phyloP scores from a whole-genome alignment of 352 stramenopile genomes.

The Pythium brachiatum region DNA sequence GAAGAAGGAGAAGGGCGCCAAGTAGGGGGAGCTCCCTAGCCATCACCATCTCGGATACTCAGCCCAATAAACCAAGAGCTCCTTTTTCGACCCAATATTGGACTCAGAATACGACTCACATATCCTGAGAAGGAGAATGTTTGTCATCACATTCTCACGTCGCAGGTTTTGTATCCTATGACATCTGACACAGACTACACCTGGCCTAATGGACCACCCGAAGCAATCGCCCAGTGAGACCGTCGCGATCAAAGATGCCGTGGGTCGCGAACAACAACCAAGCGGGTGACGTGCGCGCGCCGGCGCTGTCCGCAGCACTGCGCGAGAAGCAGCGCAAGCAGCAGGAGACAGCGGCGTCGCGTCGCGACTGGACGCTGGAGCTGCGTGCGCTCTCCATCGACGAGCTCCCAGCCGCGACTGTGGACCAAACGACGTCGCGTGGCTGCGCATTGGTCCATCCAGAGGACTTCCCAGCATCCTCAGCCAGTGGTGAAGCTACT shows the following conservation, averaged over 20 bases:
- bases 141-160: neutral
- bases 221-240: neutral
- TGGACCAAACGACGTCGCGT: slow-evolving; percentile 25
- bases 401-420: slow-evolving; percentile 21
- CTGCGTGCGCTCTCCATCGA: slow-evolving; percentile 50
- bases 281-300: slow-evolving; percentile 71
- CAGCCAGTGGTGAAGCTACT: neutral
- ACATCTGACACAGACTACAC: neutral
- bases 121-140: neutral
- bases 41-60: neutral
- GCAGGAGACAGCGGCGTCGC: slow-evolving; percentile 13
- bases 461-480: slow-evolving; percentile 46
- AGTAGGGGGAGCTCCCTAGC: neutral
- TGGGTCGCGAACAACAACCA: slow-evolving; percentile 88
- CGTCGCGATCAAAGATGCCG: slow-evolving; percentile 41
- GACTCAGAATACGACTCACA: neutral
- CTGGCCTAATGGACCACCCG: slow-evolving; percentile 13
- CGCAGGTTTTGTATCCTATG: neutral
- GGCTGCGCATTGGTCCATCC: slow-evolving; percentile 65
- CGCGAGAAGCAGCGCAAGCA: slow-evolving; percentile 49
- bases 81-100: neutral
- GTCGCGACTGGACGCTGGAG: slow-evolving; percentile 31
- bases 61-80: slow-evolving; percentile 3
- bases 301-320: slow-evolving; percentile 56
- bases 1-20: slow-evolving; percentile 2